Evolutionary conservation across 2,329 filamentous ascomycete genomes (phyloP).

Genomic region (Hymenotorrendiella dingleyae): DNA sequence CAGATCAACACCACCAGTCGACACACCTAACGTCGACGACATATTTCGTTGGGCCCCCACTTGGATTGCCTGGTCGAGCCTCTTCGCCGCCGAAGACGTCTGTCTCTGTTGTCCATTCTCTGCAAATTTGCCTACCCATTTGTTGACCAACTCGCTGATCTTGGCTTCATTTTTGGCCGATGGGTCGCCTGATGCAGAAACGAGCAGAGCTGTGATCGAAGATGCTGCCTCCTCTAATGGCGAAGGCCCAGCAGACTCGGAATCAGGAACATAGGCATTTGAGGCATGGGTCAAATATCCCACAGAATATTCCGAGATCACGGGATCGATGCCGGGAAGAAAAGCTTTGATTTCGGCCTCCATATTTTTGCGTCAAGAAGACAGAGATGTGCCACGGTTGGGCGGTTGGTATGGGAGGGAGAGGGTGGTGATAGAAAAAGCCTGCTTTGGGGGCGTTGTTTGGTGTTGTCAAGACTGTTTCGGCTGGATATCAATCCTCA

Average conservation of each 20-base stretch:
- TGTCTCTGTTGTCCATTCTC: slow-evolving; percentile 59
- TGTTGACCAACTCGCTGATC: slow-evolving; percentile 78
- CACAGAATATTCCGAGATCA: slow-evolving; percentile 86
- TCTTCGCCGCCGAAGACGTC: slow-evolving; percentile 70
- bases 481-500: too few relatives aligned
- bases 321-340: slow-evolving; percentile 80
- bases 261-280: slow-evolving; percentile 70
- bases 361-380: slow-evolving; percentile 45
- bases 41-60: slow-evolving; percentile 92
- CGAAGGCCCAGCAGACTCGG: slow-evolving; percentile 61
- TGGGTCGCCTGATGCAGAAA: slow-evolving; percentile 87
- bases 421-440: too few relatives aligned
- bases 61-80: slow-evolving; percentile 90
- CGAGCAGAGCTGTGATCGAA: slow-evolving; percentile 77
- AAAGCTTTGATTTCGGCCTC: slow-evolving; percentile 81
- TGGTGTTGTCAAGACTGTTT: too few relatives aligned
- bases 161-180: slow-evolving; percentile 66
- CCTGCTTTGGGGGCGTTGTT: too few relatives aligned
- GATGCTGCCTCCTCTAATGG: slow-evolving; percentile 80
- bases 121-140: slow-evolving; percentile 80
- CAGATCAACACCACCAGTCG: slow-evolving; percentile 78
- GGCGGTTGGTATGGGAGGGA: too few relatives aligned
- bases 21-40: slow-evolving; percentile 87
- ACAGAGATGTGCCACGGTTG: too few relatives aligned
- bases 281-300: slow-evolving; percentile 94